Percentiles rank a stretch among this genome's conserved stretches.
Evolutionary conservation across 2,329 filamentous ascomycete species (phyloP).

Genomic region (Rhynchosporium agropyri): DNA sequence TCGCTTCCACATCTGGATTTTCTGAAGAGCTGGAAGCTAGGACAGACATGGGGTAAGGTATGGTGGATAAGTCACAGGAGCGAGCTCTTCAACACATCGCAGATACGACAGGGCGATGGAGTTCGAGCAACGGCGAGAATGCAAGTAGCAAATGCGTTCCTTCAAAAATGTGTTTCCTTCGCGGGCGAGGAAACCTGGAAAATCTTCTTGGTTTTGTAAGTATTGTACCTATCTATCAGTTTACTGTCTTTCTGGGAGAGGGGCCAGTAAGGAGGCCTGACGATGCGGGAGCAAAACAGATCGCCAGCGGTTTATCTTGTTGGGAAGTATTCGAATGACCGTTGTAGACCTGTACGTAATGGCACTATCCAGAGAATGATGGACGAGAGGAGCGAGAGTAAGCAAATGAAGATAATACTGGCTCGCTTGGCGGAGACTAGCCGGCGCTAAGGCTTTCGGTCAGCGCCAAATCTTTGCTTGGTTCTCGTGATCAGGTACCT

Average conservation of each 20-base stretch:
- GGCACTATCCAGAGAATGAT: no score
- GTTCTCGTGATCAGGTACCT: not conserved
- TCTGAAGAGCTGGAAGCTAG: constrained; percentile 1
- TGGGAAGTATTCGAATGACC: no score
- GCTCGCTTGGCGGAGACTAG: not conserved
- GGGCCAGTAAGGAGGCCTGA: no score
- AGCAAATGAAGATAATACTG: not conserved
- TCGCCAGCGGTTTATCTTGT: no score
- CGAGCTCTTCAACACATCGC: constrained; percentile 3
- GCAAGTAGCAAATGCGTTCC: not conserved
- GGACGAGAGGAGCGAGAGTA: no score
- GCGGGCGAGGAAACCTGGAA: no score
- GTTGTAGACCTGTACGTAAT: no score
- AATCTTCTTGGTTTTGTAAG: no score
- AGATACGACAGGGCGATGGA: not conserved
- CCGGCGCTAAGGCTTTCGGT: not conserved
- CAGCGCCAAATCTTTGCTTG: not conserved
- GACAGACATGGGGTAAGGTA: constrained; percentile 1
- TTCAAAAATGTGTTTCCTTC: not conserved
- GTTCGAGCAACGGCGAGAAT: not conserved
- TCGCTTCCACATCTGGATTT: constrained; percentile 16
- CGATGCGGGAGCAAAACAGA: no score
- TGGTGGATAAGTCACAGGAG: not conserved
- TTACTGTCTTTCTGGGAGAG: no score
- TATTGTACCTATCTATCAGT: no score